Evolutionary conservation across 2,329 filamentous ascomycete species (phyloP).

Genomic region (Parafenestella ontariensis): DNA sequence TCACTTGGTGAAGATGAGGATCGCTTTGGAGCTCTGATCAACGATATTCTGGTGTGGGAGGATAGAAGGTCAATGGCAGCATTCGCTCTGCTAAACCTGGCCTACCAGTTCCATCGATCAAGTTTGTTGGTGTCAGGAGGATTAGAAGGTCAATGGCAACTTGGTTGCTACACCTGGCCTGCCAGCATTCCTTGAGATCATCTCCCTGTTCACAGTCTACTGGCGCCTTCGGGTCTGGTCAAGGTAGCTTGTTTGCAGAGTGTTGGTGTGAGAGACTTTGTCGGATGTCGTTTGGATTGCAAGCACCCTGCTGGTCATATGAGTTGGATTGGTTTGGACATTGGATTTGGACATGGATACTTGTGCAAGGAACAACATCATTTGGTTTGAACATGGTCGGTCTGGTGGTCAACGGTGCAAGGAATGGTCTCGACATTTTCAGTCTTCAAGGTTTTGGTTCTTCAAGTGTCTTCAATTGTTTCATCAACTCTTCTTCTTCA

Average conservation of each 20-base stretch:
- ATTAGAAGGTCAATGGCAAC: neutral
- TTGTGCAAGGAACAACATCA: neutral
- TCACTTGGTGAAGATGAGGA: constrained; percentile 1
- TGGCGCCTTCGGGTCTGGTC: constrained; percentile 6
- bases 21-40: constrained; percentile 1
- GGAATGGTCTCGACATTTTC: neutral
- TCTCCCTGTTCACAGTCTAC: constrained; percentile 3
- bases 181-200: neutral
- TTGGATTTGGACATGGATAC: neutral
- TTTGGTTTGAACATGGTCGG: neutral
- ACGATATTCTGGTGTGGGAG: neutral
- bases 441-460: neutral
- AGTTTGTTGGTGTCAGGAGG: constrained; percentile 5
- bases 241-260: constrained; percentile 7
- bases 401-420: neutral
- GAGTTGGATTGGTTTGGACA: neutral
- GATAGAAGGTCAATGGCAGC: neutral
- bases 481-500: no score
- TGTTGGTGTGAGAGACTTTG: constrained; percentile 4
- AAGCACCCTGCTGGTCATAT: neutral
- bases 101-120: no score
- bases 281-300: neutral
- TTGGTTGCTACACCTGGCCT: constrained; percentile 5
- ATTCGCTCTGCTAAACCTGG: neutral
- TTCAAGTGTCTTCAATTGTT: neutral